Conservation (phyloP, 2,329 filamentous ascomycete species). For the Leptographium lundbergii region DNA sequence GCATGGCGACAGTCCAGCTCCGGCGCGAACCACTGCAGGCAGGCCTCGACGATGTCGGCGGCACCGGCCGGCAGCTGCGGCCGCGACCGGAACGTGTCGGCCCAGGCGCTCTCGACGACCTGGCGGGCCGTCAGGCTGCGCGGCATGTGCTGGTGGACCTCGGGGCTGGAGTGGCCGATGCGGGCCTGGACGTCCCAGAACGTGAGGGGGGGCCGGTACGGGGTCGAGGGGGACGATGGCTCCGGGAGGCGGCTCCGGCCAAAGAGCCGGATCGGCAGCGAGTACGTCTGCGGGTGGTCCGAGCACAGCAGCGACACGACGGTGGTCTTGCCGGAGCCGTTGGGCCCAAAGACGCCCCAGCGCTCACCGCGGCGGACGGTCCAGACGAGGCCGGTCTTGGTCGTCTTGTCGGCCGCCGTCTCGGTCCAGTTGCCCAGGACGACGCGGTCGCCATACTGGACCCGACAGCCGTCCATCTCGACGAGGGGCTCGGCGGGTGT, state of each 20-base stretch:
- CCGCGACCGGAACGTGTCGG: slow-evolving; percentile 67
- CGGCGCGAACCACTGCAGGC: slow-evolving; percentile 61
- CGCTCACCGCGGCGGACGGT: slow-evolving; percentile 70
- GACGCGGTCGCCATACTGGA: slow-evolving; percentile 65
- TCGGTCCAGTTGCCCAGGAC: slow-evolving; percentile 74
- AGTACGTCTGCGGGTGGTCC: slow-evolving; percentile 91
- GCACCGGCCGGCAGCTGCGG: slow-evolving; percentile 50
- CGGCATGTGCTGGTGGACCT: slow-evolving; percentile 89
- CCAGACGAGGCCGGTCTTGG: slow-evolving; percentile 62
- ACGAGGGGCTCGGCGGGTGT: slow-evolving; percentile 49
- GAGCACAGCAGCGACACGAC: slow-evolving; percentile 85
- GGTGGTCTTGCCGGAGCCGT: slow-evolving; percentile 93
- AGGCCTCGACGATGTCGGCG: slow-evolving; percentile 49
- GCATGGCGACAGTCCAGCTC: slow-evolving; percentile 65
- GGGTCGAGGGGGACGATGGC: slow-evolving; percentile 26
- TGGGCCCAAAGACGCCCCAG: slow-evolving; percentile 88
- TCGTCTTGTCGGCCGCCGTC: slow-evolving; percentile 34
- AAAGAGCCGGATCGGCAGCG: slow-evolving; percentile 76
- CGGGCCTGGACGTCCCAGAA: slow-evolving; percentile 86
- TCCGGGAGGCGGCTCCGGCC: slow-evolving; percentile 69
- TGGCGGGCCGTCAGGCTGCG: slow-evolving; percentile 59
- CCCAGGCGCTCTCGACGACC: slow-evolving; percentile 76
- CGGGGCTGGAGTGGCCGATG: slow-evolving; percentile 86
- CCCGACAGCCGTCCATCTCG: slow-evolving; percentile 74
- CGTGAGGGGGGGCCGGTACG: slow-evolving; percentile 47